These are phyloP conservation scores for Auricularia cornea DNA, from an alignment of 768 basidiomycete species.

Conservation along the genomic window DNA sequence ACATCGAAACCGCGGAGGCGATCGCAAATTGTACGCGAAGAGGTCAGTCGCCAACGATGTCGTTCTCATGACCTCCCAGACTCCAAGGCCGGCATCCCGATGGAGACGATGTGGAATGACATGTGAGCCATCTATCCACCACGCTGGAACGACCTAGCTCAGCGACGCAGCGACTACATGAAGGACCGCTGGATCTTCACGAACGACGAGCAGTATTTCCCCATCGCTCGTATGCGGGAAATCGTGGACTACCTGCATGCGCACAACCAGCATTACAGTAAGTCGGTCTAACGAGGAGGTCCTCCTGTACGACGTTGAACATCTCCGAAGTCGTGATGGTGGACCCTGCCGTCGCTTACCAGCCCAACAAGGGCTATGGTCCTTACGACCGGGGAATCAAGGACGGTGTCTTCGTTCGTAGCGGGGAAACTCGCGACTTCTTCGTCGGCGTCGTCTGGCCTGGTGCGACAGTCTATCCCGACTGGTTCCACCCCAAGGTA, in stretches of 20 bases:
- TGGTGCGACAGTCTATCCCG: slow-evolving; percentile 52
- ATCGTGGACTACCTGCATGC: slow-evolving; percentile 53
- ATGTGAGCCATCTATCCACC: background rate
- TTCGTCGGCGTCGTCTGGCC: slow-evolving; percentile 56
- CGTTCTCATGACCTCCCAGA: too few species aligned
- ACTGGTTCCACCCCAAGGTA: slow-evolving; percentile 50
- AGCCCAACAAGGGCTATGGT: slow-evolving; percentile 39
- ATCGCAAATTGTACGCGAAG: slow-evolving; percentile 55
- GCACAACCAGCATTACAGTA: slow-evolving; percentile 52
- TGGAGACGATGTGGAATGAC: slow-evolving; percentile 76
- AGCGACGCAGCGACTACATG: slow-evolving; percentile 44
- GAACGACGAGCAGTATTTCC: slow-evolving; percentile 60
- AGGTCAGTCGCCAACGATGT: too few species aligned
- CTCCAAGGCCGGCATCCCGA: slow-evolving; percentile 50
- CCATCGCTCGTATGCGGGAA: slow-evolving; percentile 51
- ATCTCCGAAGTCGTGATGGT: slow-evolving; percentile 53
- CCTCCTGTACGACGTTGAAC: background rate
- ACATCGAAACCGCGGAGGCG: slow-evolving; percentile 51
- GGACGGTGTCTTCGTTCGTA: slow-evolving; percentile 52
- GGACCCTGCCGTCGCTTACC: slow-evolving; percentile 56
- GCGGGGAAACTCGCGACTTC: slow-evolving; percentile 51
- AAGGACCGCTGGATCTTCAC: slow-evolving; percentile 59
- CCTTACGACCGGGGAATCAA: slow-evolving; percentile 47
- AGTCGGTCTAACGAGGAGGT: slow-evolving; percentile 16
- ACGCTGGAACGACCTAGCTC: background rate